Conservation (phyloP, 257 asterid species). For the Solanum appendiculatum region DNA sequence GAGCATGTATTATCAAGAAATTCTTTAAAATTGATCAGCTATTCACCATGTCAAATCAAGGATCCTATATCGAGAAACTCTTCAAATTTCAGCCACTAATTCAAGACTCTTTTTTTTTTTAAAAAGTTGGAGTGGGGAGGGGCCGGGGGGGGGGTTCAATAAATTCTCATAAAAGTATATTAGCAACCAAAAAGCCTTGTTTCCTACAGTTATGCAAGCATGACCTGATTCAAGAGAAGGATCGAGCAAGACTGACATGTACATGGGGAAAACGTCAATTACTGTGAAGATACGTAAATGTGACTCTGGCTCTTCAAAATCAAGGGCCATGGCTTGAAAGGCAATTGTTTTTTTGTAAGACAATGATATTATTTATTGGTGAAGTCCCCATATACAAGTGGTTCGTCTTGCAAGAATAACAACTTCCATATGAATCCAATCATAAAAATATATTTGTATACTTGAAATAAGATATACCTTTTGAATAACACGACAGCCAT, state of each 20-base stretch:
- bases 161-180: neutral
- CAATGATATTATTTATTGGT: neutral
- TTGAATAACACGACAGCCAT: constrained; percentile 94
- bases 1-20: neutral
- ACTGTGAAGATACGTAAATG: neutral
- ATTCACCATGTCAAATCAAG: neutral
- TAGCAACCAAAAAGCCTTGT: neutral
- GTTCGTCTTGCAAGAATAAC: neutral
- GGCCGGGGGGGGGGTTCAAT: neutral
- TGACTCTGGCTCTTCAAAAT: neutral
- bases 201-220: neutral
- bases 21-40: neutral
- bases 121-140: neutral
- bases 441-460: neutral
- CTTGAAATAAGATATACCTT: constrained; percentile 40
- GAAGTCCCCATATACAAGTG: neutral
- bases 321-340: neutral
- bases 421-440: neutral
- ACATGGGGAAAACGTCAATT: neutral
- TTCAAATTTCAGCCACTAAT: neutral
- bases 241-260: neutral
- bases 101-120: neutral
- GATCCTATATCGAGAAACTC: neutral
- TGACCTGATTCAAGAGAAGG: neutral
- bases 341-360: neutral